Percentiles rank a stretch among this genome's conserved stretches.
Evolutionary conservation across 805 yeast species (phyloP).

Genomic region (Starmerella cellae): DNA sequence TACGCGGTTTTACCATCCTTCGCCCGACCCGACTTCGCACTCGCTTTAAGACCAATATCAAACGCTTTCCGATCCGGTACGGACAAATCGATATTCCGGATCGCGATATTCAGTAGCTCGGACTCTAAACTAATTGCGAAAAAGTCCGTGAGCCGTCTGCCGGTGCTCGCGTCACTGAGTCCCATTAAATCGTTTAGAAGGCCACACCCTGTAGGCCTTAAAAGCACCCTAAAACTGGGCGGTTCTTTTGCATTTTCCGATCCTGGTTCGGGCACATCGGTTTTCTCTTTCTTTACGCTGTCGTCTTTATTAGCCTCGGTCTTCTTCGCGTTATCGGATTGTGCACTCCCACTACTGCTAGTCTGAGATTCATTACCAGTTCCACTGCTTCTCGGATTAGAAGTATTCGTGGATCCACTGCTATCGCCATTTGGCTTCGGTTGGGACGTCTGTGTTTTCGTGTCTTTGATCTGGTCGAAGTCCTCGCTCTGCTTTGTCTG

Average conservation of each 20-base stretch:
- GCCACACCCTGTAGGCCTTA: constrained; percentile 69
- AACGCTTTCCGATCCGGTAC: constrained; percentile 39
- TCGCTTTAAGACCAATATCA: constrained; percentile 29
- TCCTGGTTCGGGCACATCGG: not conserved
- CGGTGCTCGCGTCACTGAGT: constrained; percentile 61
- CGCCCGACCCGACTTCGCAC: not conserved
- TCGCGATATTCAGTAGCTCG: constrained; percentile 67
- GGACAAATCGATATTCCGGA: constrained; percentile 60
- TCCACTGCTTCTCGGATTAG: not conserved
- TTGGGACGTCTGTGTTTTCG: not conserved
- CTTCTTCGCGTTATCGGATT: not conserved
- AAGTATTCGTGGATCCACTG: not conserved
- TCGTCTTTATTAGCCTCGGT: not conserved
- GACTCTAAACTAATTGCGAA: constrained; percentile 73
- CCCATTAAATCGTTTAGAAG: constrained; percentile 73
- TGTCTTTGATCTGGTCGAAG: not conserved
- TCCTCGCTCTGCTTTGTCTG: constrained; percentile 1
- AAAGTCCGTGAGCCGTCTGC: constrained; percentile 56
- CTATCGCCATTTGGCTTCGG: not conserved
- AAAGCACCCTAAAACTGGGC: constrained; percentile 59
- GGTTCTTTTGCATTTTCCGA: constrained; percentile 30
- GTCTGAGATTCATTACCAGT: not conserved
- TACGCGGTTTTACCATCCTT: not conserved
- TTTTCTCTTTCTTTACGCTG: not conserved
- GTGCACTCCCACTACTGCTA: not conserved